Conservation (phyloP, 2,329 filamentous ascomycete species). For the Corinectria fuckeliana region DNA sequence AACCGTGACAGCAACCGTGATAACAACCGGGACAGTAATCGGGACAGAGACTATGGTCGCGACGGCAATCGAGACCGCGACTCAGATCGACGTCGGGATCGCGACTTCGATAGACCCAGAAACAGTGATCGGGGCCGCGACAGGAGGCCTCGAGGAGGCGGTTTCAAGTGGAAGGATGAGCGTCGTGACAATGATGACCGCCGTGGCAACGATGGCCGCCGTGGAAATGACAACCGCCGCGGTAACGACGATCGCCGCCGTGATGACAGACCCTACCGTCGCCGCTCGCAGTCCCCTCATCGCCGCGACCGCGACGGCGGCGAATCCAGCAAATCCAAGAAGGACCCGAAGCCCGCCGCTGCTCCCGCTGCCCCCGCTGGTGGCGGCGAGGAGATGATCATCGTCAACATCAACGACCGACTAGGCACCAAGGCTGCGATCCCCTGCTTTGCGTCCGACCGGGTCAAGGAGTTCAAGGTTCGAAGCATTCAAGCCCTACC, state of each 20-base stretch:
- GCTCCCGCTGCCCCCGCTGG: slow-evolving; percentile 30
- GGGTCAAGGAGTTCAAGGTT: slow-evolving; percentile 88
- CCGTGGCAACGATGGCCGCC: slow-evolving; percentile 28
- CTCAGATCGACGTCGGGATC: slow-evolving; percentile 10
- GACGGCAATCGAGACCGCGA: background rate
- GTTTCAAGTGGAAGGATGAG: slow-evolving; percentile 38
- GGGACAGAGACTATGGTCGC: background rate
- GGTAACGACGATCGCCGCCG: slow-evolving; percentile 29
- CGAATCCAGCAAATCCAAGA: slow-evolving; percentile 43
- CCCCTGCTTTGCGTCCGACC: slow-evolving; percentile 85
- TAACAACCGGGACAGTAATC: background rate
- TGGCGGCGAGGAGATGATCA: slow-evolving; percentile 81
- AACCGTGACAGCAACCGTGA: slow-evolving; percentile 3
- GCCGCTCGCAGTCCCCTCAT: slow-evolving; percentile 32
- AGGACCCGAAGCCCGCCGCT: slow-evolving; percentile 43
- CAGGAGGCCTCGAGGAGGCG: slow-evolving; percentile 33
- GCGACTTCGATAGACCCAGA: slow-evolving; percentile 26
- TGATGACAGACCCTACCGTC: slow-evolving; percentile 29
- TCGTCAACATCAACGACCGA: slow-evolving; percentile 94
- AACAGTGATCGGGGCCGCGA: slow-evolving; percentile 34
- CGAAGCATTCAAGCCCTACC: too few relatives aligned
- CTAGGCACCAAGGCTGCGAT: slow-evolving; percentile 95
- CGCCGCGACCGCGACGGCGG: slow-evolving; percentile 21
- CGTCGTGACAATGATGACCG: slow-evolving; percentile 31
- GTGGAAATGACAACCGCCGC: slow-evolving; percentile 28